phyloP scores from a whole-genome alignment of 1,284 basidiomycete species.

The Athelia psychrophila region DNA sequence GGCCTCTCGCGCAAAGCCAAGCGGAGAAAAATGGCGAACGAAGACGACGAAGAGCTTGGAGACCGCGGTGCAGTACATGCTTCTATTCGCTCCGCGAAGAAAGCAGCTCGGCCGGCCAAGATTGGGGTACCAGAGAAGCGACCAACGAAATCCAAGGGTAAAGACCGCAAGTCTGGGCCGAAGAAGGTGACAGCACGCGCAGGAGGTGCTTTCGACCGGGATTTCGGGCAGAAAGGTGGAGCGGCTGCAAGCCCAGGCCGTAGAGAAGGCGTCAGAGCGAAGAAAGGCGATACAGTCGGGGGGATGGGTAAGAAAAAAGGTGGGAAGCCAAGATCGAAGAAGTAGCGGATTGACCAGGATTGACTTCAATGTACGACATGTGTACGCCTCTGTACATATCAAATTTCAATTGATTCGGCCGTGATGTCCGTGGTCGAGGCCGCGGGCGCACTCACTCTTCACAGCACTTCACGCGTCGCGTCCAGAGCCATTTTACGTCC shows the following conservation, averaged over 20 bases:
- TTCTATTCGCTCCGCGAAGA: conserved; percentile 86
- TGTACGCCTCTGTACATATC: conserved; percentile 8
- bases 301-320: conserved; percentile 52
- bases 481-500: neutral
- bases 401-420: conserved; percentile 9
- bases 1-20: conserved; percentile 84
- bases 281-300: conserved; percentile 44
- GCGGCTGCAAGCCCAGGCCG: conserved; percentile 7
- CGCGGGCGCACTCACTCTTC: too few relatives aligned
- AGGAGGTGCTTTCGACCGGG: conserved; percentile 37
- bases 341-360: conserved; percentile 2
- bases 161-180: conserved; percentile 17
- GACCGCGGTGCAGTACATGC: conserved; percentile 59
- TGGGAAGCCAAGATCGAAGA: conserved; percentile 31
- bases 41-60: conserved; percentile 68
- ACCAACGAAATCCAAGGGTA: conserved; percentile 9
- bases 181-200: conserved; percentile 20
- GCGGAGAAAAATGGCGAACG: conserved; percentile 80
- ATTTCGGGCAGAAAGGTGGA: conserved; percentile 33
- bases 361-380: neutral
- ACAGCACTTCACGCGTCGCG: neutral
- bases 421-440: conserved; percentile 21
- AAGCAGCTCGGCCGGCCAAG: conserved; percentile 56
- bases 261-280: conserved; percentile 45
- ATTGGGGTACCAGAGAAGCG: conserved; percentile 29